These are phyloP conservation scores for Lasiodiplodia hormozganensis DNA, from an alignment of 2,329 filamentous ascomycete genomes.

Conservation along the genomic window DNA sequence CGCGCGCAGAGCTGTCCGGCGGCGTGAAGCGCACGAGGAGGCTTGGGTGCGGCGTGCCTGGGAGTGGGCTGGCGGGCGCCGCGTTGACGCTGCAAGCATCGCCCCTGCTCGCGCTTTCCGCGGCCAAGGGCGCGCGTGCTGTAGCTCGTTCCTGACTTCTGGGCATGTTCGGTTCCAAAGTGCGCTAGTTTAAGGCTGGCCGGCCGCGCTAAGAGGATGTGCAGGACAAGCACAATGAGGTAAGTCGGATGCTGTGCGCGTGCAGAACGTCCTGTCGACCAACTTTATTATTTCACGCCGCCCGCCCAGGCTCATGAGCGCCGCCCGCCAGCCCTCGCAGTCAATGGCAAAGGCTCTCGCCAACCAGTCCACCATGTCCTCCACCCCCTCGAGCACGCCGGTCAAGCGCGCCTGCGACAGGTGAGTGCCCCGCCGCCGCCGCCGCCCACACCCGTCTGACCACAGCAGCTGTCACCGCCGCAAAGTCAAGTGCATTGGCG, in stretches of 20 bases:
- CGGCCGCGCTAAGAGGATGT: slow-evolving; percentile 9
- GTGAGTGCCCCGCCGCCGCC: slow-evolving; percentile 37
- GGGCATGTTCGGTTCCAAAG: slow-evolving; percentile 26
- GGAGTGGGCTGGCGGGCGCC: slow-evolving; percentile 24
- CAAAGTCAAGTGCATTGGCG: slow-evolving; percentile 60
- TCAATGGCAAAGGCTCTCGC: slow-evolving; percentile 29
- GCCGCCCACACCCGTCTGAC: slow-evolving; percentile 26
- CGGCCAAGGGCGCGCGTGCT: slow-evolving; percentile 23
- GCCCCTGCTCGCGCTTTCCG: slow-evolving; percentile 26
- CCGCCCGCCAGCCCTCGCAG: slow-evolving; percentile 24
- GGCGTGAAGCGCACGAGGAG: slow-evolving; percentile 20
- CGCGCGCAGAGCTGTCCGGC: slow-evolving; percentile 26
- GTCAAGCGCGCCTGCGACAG: slow-evolving; percentile 53
- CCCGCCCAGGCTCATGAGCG: slow-evolving; percentile 18
- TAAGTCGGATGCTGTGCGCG: slow-evolving; percentile 28
- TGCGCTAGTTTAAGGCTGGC: slow-evolving; percentile 27
- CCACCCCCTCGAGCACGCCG: slow-evolving; percentile 41
- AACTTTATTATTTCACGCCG: slow-evolving; percentile 29
- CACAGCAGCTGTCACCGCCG: slow-evolving; percentile 52
- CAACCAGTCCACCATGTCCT: slow-evolving; percentile 28
- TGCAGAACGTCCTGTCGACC: slow-evolving; percentile 23
- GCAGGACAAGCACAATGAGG: slow-evolving; percentile 28
- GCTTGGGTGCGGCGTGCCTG: slow-evolving; percentile 22
- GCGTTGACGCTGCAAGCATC: slow-evolving; percentile 10
- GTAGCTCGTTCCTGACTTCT: slow-evolving; percentile 28